Percentiles rank a stretch among this genome's conserved stretches.
These are phyloP conservation scores for Colletotrichum sublineola DNA, from an alignment of 2,329 filamentous ascomycete species.

Conservation along the genomic window DNA sequence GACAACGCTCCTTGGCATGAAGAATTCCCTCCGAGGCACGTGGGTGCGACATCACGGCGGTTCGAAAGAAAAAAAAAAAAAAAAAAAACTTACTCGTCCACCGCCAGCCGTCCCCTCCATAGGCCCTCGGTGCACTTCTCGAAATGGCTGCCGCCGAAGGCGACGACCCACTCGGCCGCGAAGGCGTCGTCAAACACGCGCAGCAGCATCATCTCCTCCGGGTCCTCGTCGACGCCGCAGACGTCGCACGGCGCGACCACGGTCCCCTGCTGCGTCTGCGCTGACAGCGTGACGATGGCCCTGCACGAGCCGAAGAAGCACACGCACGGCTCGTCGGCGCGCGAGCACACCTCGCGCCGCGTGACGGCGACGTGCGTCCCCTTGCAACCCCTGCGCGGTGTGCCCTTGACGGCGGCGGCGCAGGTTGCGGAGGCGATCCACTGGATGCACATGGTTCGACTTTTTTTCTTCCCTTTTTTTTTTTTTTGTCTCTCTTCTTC, in stretches of 20 bases:
- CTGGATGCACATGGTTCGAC: slow-evolving; percentile 32
- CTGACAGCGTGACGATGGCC: slow-evolving; percentile 11
- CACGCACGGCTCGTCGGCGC: slow-evolving; percentile 9
- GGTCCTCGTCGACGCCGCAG: slow-evolving; percentile 27
- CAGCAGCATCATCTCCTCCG: slow-evolving; percentile 27
- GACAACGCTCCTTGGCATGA: neutral
- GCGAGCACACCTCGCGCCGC: slow-evolving; percentile 21
- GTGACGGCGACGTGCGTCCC: slow-evolving; percentile 28
- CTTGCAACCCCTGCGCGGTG: slow-evolving; percentile 13
- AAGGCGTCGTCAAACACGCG: slow-evolving; percentile 22
- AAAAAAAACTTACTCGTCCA: neutral
- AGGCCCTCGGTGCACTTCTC: slow-evolving; percentile 20
- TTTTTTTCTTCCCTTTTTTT: no score
- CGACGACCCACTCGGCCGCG: slow-evolving; percentile 16
- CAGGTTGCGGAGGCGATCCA: slow-evolving; percentile 36
- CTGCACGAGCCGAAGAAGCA: slow-evolving; percentile 40
- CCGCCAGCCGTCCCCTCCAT: slow-evolving; percentile 22
- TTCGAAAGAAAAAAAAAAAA: no score
- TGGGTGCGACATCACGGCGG: no score
- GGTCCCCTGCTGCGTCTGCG: neutral
- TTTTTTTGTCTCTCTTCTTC: neutral
- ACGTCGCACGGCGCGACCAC: slow-evolving; percentile 23
- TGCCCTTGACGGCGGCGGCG: neutral
- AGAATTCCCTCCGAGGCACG: no score
- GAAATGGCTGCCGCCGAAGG: slow-evolving; percentile 19